A percentile compares a stretch with the other conserved stretches of the same genome.
Conservation (phyloP, 176 grass and related monocot genomes). For the Cenchrus americanus region DNA sequence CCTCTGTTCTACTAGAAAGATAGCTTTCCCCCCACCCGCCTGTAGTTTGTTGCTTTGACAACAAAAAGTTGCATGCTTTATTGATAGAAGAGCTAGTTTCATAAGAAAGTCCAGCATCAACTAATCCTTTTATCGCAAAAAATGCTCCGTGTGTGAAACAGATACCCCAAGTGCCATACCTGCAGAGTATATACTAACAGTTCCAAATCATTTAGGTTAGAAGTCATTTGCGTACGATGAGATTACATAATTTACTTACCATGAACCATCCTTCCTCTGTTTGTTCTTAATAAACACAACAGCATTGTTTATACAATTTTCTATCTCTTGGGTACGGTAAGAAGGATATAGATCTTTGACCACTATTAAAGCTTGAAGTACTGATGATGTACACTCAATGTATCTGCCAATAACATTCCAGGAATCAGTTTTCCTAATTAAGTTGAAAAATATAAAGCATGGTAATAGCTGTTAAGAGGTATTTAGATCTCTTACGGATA, state of each 20-base stretch:
- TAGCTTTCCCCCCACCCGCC: slow-evolving; percentile 54
- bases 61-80: slow-evolving; percentile 47
- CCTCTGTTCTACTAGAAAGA: slow-evolving; percentile 31
- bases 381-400: background rate
- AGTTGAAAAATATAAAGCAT: background rate
- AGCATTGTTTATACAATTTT: slow-evolving; percentile 30
- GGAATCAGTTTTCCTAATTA: background rate
- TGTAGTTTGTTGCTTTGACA: slow-evolving; percentile 40
- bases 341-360: background rate
- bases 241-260: background rate
- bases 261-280: slow-evolving; percentile 44
- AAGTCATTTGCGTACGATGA: background rate
- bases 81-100: slow-evolving; percentile 34
- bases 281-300: slow-evolving; percentile 39
- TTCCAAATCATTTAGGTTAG: background rate
- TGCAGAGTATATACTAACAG: slow-evolving; percentile 11
- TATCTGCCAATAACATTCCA: background rate
- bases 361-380: background rate
- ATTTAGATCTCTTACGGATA: slow-evolving; percentile 37
- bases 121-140: slow-evolving; percentile 42
- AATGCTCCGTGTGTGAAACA: slow-evolving; percentile 39
- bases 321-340: background rate
- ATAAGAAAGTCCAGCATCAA: slow-evolving; percentile 43
- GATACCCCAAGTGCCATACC: slow-evolving; percentile 49
- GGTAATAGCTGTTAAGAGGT: background rate